Evolutionary conservation across 2,329 filamentous ascomycete genomes (phyloP).

Genomic region (Epichloe typhina): DNA sequence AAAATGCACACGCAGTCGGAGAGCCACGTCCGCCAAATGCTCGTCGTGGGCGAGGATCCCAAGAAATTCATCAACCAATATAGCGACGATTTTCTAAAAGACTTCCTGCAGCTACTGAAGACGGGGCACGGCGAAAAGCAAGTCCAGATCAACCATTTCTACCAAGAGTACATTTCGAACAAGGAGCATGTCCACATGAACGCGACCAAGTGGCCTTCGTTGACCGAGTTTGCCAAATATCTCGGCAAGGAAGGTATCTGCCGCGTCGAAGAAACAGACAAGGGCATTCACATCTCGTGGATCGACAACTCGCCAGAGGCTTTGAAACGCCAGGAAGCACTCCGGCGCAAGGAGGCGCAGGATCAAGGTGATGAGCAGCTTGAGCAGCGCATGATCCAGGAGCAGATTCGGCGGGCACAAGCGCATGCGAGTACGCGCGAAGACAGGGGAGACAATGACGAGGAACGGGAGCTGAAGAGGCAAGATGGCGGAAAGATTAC

Average conservation of each 20-base stretch:
- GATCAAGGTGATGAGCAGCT: slow-evolving; percentile 85
- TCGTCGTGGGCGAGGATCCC: slow-evolving; percentile 75
- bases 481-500: slow-evolving; percentile 66
- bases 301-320: slow-evolving; percentile 86
- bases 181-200: slow-evolving; percentile 84
- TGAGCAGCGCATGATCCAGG: slow-evolving; percentile 68
- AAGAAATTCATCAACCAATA: slow-evolving; percentile 74
- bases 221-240: slow-evolving; percentile 84
- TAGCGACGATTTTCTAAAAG: slow-evolving; percentile 65
- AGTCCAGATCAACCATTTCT: slow-evolving; percentile 83
- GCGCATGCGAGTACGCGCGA: slow-evolving; percentile 31
- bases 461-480: slow-evolving; percentile 38
- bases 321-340: slow-evolving; percentile 63
- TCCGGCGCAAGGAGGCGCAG: slow-evolving; percentile 70
- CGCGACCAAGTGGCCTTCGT: slow-evolving; percentile 71
- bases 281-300: slow-evolving; percentile 79
- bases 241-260: slow-evolving; percentile 79
- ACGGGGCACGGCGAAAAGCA: slow-evolving; percentile 86
- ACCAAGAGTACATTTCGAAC: slow-evolving; percentile 82
- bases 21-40: slow-evolving; percentile 78
- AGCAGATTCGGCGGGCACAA: slow-evolving; percentile 70
- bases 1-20: slow-evolving; percentile 80
- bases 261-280: slow-evolving; percentile 75
- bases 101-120: slow-evolving; percentile 64
- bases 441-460: slow-evolving; percentile 26